These are phyloP conservation scores for Mycena galericulata DNA, from an alignment of 768 basidiomycete genomes.

Conservation along the genomic window DNA sequence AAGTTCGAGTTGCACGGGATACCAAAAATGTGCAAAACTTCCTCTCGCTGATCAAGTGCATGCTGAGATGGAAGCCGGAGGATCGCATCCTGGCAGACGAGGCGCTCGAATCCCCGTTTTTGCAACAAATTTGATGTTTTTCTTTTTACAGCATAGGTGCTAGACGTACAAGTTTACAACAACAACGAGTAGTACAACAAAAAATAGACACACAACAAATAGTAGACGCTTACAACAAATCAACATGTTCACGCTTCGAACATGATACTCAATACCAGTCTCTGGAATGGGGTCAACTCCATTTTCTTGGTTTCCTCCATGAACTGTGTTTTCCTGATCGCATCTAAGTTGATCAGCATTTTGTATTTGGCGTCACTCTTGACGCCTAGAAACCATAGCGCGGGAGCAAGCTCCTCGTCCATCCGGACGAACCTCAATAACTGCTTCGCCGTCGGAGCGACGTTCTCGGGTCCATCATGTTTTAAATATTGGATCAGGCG, in stretches of 20 bases:
- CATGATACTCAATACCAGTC: background rate
- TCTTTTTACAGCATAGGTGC: too few relatives aligned
- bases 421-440: conserved; percentile 4
- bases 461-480: background rate
- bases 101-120: background rate
- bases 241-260: background rate
- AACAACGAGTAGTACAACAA: too few relatives aligned
- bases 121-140: background rate
- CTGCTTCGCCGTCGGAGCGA: background rate
- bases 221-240: too few relatives aligned
- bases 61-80: background rate
- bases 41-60: conserved; percentile 1
- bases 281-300: background rate
- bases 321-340: background rate
- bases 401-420: conserved; percentile 12
- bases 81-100: background rate
- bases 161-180: too few relatives aligned
- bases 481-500: background rate
- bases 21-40: background rate
- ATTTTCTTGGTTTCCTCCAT: background rate
- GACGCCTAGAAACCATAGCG: background rate
- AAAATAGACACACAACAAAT: too few relatives aligned
- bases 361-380: background rate
- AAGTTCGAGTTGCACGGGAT: background rate
- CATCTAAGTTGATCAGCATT: background rate